These are phyloP conservation scores for Paraphaeosphaeria minitans DNA, from an alignment of 2,329 filamentous ascomycete species.

Conservation along the genomic window DNA sequence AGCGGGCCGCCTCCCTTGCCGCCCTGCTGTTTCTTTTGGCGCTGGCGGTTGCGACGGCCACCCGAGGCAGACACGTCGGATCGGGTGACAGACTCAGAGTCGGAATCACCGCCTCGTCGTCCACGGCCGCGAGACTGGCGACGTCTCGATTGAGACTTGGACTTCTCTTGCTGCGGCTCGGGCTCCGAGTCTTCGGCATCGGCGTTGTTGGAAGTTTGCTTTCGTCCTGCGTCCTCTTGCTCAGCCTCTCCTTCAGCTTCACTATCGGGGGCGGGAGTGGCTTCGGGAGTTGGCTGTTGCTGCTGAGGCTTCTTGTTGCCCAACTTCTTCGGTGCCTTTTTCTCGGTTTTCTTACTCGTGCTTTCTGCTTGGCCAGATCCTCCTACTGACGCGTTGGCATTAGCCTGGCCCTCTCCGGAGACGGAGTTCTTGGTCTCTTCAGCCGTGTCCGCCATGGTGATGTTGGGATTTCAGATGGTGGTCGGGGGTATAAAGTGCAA, in stretches of 20 bases:
- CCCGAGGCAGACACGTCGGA: slow-evolving; percentile 59
- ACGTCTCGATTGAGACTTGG: slow-evolving; percentile 52
- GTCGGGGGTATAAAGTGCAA: slow-evolving; percentile 11
- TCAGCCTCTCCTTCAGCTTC: slow-evolving; percentile 52
- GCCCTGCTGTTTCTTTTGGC: slow-evolving; percentile 54
- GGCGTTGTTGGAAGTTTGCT: slow-evolving; percentile 38
- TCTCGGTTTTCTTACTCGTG: slow-evolving; percentile 53
- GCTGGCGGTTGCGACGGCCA: slow-evolving; percentile 62
- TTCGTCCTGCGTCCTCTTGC: slow-evolving; percentile 48
- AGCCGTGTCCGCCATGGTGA: slow-evolving; percentile 46
- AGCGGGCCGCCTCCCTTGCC: slow-evolving; percentile 56
- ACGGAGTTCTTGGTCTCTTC: slow-evolving; percentile 46
- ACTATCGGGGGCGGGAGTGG: slow-evolving; percentile 53
- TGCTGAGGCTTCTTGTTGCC: slow-evolving; percentile 53
- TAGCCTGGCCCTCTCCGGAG: slow-evolving; percentile 45
- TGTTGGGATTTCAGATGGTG: slow-evolving; percentile 14
- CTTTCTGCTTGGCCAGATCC: slow-evolving; percentile 45
- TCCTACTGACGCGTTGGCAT: slow-evolving; percentile 44
- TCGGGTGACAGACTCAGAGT: slow-evolving; percentile 60
- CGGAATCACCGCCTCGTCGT: slow-evolving; percentile 53
- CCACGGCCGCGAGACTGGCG: slow-evolving; percentile 58
- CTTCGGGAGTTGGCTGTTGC: slow-evolving; percentile 52
- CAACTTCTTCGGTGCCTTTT: slow-evolving; percentile 57
- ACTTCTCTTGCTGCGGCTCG: slow-evolving; percentile 53
- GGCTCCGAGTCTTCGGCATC: slow-evolving; percentile 50